Evolutionary conservation across 768 basidiomycete species (phyloP).

Genomic region (Suillus cothurnatus): DNA sequence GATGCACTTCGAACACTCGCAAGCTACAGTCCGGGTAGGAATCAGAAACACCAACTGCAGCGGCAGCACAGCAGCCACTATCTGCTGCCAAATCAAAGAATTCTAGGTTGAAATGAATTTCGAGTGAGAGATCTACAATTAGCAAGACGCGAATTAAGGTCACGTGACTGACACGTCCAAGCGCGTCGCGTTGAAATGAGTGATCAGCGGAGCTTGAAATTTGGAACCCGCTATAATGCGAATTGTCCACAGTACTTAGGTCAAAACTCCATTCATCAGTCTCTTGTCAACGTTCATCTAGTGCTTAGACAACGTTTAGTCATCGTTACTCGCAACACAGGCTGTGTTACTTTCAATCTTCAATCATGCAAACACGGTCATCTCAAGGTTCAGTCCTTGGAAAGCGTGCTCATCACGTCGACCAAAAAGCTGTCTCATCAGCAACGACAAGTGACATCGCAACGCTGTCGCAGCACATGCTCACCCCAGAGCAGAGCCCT

Average conservation of each 20-base stretch:
- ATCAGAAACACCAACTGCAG: not conserved
- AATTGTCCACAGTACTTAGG: conserved; percentile 6
- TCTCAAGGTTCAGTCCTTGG: conserved; percentile 50
- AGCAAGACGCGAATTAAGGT: conserved; percentile 10
- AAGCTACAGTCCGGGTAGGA: not conserved
- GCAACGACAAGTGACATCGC: conserved; percentile 11
- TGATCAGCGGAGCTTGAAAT: conserved; percentile 29
- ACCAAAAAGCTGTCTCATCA: conserved; percentile 15
- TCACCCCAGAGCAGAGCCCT: conserved; percentile 64
- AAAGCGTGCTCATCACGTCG: conserved; percentile 48
- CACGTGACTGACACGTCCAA: conserved; percentile 16
- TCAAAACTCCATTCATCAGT: conserved; percentile 3
- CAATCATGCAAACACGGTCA: conserved; percentile 44
- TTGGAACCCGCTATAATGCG: conserved; percentile 19
- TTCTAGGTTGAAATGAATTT: not conserved
- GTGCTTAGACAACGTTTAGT: not conserved
- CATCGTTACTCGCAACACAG: not conserved
- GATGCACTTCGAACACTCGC: not conserved
- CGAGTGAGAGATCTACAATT: not conserved
- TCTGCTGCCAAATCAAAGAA: not conserved
- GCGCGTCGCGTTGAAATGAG: conserved; percentile 27
- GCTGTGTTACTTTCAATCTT: conserved; percentile 3
- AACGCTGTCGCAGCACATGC: conserved; percentile 9
- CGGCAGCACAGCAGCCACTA: too few relatives aligned
- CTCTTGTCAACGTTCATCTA: not conserved